These are phyloP conservation scores for Salix arbutifolia DNA, from an alignment of 345 rosid genomes.

Conservation along the genomic window DNA sequence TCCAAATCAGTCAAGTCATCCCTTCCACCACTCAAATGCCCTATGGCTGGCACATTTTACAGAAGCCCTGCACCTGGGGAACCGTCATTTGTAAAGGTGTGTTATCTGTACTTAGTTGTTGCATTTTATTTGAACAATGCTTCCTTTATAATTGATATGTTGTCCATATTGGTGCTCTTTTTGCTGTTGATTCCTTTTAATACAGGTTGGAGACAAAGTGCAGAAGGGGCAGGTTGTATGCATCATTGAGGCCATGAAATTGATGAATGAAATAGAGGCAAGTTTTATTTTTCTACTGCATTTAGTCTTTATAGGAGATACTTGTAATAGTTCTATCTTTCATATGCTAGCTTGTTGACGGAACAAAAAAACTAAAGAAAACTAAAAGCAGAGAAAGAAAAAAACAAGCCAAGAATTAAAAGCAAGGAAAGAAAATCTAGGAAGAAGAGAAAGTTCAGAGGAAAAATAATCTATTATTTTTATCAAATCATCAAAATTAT, in stretches of 20 bases:
- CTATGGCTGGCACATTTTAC: slow-evolving; percentile 93
- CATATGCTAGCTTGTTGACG: not conserved
- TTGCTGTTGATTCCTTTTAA: not conserved
- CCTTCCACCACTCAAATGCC: slow-evolving; percentile 69
- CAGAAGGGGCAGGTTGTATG: slow-evolving; percentile 85
- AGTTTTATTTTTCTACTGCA: slow-evolving; percentile 20
- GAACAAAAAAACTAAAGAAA: too few species aligned
- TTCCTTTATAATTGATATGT: slow-evolving; percentile 1
- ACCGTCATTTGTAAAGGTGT: slow-evolving; percentile 78
- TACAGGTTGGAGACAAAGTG: slow-evolving; percentile 88
- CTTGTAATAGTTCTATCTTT: not conserved
- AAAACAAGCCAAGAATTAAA: too few species aligned
- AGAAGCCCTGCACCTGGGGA: slow-evolving; percentile 73
- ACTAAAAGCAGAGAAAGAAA: too few species aligned
- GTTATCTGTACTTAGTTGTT: slow-evolving; percentile 12
- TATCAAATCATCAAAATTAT: too few species aligned
- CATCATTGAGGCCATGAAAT: slow-evolving; percentile 91
- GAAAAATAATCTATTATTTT: too few species aligned
- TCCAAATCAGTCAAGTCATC: slow-evolving; percentile 51
- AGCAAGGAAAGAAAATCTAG: too few species aligned
- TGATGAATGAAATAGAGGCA: slow-evolving; percentile 95
- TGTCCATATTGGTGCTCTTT: not conserved
- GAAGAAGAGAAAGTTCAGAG: too few species aligned
- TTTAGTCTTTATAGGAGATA: slow-evolving; percentile 5
- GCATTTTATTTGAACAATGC: slow-evolving; percentile 2